Evolutionary conservation across 2,329 filamentous ascomycete species (phyloP).

Genomic region (Aspergillus neotritici): DNA sequence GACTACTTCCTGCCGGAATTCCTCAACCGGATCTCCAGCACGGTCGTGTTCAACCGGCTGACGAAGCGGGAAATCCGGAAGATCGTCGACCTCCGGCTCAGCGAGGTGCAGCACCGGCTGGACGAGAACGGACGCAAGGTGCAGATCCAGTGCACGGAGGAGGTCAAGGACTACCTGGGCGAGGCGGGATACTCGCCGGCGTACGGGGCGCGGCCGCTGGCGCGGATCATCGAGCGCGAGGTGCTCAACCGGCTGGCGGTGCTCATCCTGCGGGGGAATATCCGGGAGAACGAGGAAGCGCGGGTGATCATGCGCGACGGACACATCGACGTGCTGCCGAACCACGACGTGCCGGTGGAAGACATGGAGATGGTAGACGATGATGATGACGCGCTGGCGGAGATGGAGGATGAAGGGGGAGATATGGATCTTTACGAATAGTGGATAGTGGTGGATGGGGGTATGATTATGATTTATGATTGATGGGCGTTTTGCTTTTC

Average conservation of each 20-base stretch:
- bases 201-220: slow-evolving; percentile 85
- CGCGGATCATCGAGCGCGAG: slow-evolving; percentile 91
- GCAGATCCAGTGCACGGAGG: slow-evolving; percentile 70
- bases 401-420: slow-evolving; percentile 55
- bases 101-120: slow-evolving; percentile 89
- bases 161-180: slow-evolving; percentile 90
- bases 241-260: slow-evolving; percentile 91
- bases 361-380: slow-evolving; percentile 72
- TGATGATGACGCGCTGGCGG: slow-evolving; percentile 67
- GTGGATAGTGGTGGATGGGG: slow-evolving; percentile 22
- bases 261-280: slow-evolving; percentile 76
- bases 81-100: slow-evolving; percentile 86
- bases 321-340: slow-evolving; percentile 73
- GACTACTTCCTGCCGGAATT: slow-evolving; percentile 98
- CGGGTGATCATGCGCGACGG: slow-evolving; percentile 72
- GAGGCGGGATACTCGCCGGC: slow-evolving; percentile 88
- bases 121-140: slow-evolving; percentile 78
- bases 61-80: slow-evolving; percentile 83
- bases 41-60: slow-evolving; percentile 97
- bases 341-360: slow-evolving; percentile 64
- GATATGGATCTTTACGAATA: slow-evolving; percentile 60
- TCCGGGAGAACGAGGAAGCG: slow-evolving; percentile 80
- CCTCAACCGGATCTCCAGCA: slow-evolving; percentile 93
- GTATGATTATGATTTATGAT: neutral
- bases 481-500: neutral